These are phyloP conservation scores for Pythium scleroteichum DNA, from an alignment of 352 stramenopile genomes.

Conservation along the genomic window DNA sequence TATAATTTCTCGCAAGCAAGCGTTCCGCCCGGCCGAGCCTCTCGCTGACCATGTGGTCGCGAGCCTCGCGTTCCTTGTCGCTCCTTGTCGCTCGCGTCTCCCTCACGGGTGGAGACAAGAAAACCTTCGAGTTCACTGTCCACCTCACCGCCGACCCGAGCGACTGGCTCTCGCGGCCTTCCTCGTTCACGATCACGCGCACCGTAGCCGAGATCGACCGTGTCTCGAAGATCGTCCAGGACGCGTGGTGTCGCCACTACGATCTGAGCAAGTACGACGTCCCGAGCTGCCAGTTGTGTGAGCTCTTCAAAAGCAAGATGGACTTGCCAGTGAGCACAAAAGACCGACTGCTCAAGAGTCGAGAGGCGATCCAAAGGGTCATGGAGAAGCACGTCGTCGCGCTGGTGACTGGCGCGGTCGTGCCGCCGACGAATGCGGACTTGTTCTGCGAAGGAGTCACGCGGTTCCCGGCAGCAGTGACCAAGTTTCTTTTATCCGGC, in stretches of 20 bases:
- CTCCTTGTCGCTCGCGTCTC: neutral
- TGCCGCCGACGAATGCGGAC: slow-evolving; percentile 9
- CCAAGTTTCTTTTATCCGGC: slow-evolving; percentile 4
- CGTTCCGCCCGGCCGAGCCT: slow-evolving; percentile 3
- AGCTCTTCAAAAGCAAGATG: slow-evolving; percentile 3
- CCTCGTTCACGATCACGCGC: slow-evolving; percentile 5
- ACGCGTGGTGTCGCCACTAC: slow-evolving; percentile 5
- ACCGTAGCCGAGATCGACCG: slow-evolving; percentile 1
- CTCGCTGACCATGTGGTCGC: slow-evolving; percentile 4
- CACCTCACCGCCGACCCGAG: neutral
- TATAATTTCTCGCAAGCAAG: neutral
- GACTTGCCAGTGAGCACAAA: neutral
- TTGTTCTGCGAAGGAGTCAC: slow-evolving; percentile 9
- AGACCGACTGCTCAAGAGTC: slow-evolving; percentile 2
- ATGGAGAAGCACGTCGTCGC: slow-evolving; percentile 3
- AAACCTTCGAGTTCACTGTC: slow-evolving; percentile 10
- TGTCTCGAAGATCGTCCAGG: neutral
- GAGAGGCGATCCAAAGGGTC: neutral
- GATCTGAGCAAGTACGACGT: neutral
- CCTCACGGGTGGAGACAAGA: slow-evolving; percentile 9
- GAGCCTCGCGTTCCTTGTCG: slow-evolving; percentile 6
- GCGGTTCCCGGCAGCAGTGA: neutral
- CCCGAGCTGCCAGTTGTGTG: slow-evolving; percentile 4
- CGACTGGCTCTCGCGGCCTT: neutral
- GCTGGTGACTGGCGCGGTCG: slow-evolving; percentile 2